These are phyloP conservation scores for Elsinoe batatas DNA, from an alignment of 2,329 filamentous ascomycete genomes.

Conservation along the genomic window DNA sequence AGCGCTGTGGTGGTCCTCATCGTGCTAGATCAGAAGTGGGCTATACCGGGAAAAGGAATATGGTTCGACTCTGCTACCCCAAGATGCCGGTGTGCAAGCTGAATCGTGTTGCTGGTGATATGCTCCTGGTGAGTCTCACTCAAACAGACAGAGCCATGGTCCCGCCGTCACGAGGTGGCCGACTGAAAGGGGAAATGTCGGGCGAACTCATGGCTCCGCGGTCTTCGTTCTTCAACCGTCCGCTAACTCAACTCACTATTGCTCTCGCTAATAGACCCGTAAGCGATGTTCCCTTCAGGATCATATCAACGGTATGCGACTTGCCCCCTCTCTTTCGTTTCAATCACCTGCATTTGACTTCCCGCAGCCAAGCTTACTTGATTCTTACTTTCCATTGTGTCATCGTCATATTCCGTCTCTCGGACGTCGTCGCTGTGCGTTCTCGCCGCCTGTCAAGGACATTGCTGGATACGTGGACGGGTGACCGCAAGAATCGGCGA, in stretches of 20 bases:
- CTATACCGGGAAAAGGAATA: too few species aligned
- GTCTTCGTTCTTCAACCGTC: background rate
- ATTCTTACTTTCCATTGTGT: background rate
- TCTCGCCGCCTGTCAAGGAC: background rate
- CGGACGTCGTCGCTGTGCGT: background rate
- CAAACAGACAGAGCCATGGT: background rate
- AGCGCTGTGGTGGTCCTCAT: conserved; percentile 6
- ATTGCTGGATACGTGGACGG: background rate
- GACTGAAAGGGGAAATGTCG: background rate
- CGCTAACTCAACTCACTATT: too few species aligned
- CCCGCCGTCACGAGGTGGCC: background rate
- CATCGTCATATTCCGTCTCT: background rate
- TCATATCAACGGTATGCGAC: background rate
- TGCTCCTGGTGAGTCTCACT: background rate
- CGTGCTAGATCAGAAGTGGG: background rate
- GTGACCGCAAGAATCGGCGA: background rate
- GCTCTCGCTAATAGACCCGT: background rate
- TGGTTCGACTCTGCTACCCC: background rate
- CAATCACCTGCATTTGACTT: background rate
- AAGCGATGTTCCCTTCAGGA: background rate
- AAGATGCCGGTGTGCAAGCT: background rate
- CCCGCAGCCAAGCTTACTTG: conserved; percentile 4
- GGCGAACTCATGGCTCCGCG: background rate
- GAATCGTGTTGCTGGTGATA: background rate
- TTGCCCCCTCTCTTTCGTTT: background rate